Conservation (phyloP, 169 alveolate species). For the Cryptosporidium bovis region DNA sequence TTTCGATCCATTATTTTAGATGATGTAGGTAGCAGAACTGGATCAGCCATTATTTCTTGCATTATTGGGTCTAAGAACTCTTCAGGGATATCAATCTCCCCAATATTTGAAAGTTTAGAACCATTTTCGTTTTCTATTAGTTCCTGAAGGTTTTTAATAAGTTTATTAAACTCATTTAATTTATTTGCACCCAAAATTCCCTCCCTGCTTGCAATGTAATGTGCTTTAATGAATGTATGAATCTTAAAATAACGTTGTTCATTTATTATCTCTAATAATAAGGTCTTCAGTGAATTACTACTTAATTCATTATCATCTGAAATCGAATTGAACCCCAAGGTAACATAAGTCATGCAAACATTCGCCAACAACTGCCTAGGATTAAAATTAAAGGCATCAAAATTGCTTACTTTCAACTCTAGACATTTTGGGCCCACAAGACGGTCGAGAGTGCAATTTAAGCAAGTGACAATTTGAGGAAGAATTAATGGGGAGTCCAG, state of each 20-base stretch:
- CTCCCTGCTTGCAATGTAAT: conserved; percentile 84
- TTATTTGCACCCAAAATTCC: conserved; percentile 70
- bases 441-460: conserved; percentile 88
- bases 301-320: conserved; percentile 25
- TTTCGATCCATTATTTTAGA: conserved; percentile 89
- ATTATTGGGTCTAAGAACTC: conserved; percentile 91
- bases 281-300: conserved; percentile 44
- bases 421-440: conserved; percentile 89
- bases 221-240: conserved; percentile 81
- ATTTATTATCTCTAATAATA: conserved; percentile 73
- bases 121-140: conserved; percentile 63
- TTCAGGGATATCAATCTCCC: conserved; percentile 88
- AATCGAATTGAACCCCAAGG: conserved; percentile 73
- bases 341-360: conserved; percentile 80
- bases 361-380: conserved; percentile 86
- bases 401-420: conserved; percentile 87
- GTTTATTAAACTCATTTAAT: conserved; percentile 68
- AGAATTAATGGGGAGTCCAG: conserved; percentile 81
- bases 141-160: conserved; percentile 71
- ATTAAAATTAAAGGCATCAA: conserved; percentile 86
- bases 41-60: conserved; percentile 92
- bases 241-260: conserved; percentile 86
- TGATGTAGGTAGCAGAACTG: conserved; percentile 91
- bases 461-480: conserved; percentile 87
- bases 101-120: conserved; percentile 64